Conservation (phyloP, 306 rosid genomes). For the Citrullus amarus region DNA sequence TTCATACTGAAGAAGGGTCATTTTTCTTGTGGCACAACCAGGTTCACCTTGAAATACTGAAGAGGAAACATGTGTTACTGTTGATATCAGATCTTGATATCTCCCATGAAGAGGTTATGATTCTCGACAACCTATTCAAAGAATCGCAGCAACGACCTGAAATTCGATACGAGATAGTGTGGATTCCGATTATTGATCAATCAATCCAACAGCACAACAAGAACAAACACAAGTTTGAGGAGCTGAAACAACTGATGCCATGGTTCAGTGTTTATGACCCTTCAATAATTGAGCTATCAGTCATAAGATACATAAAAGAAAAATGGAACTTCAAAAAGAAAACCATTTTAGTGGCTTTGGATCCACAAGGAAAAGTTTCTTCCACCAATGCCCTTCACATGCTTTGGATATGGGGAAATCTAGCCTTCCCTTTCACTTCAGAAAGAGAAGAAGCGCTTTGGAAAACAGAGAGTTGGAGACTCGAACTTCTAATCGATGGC, state of each 20-base stretch:
- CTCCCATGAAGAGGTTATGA: constrained; percentile 44
- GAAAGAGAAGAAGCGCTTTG: constrained; percentile 59
- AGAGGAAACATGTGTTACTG: constrained; percentile 71
- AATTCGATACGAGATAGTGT: constrained; percentile 50
- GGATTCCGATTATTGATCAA: constrained; percentile 57
- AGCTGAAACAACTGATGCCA: constrained; percentile 42
- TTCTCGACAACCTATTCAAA: constrained; percentile 36
- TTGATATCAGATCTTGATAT: constrained; percentile 67
- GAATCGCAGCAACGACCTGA: constrained; percentile 25
- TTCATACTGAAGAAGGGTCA: not conserved
- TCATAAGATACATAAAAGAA: constrained; percentile 49
- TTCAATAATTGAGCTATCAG: constrained; percentile 40
- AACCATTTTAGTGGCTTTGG: constrained; percentile 58
- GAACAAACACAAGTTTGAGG: constrained; percentile 25
- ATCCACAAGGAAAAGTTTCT: constrained; percentile 62
- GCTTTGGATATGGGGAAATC: constrained; percentile 78
- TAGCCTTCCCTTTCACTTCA: constrained; percentile 62
- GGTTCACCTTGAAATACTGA: constrained; percentile 45
- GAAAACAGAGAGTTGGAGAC: constrained; percentile 61
- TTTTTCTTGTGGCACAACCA: constrained; percentile 23
- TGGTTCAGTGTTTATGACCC: constrained; percentile 62
- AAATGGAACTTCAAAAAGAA: constrained; percentile 58
- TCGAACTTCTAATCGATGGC: constrained; percentile 50
- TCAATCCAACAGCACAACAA: constrained; percentile 19
- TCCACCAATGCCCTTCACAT: constrained; percentile 61